Conservation (phyloP, 768 basidiomycete genomes). For the Pleurotus citrinopileatus region DNA sequence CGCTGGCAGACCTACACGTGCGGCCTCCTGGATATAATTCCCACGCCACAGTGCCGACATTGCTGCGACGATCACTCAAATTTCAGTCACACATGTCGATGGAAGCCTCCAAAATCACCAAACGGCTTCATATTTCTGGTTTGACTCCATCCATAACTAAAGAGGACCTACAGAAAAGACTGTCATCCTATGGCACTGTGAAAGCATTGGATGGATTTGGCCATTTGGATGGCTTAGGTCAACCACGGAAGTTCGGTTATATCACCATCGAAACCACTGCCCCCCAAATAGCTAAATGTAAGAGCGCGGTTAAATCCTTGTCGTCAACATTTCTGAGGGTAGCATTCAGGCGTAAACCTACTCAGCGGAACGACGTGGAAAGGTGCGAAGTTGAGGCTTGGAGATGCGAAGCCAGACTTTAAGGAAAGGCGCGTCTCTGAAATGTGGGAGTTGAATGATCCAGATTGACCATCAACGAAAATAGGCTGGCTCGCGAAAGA, state of each 20-base stretch:
- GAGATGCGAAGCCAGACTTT: conserved; percentile 80
- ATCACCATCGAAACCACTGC: conserved; percentile 67
- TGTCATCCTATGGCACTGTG: conserved; percentile 68
- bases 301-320: conserved; percentile 17
- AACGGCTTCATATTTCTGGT: conserved; percentile 58
- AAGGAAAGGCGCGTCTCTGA: conserved; percentile 48
- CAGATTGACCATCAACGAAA: conserved; percentile 21
- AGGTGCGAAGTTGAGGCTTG: conserved; percentile 79
- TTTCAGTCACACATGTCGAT: background rate
- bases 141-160: conserved; percentile 62
- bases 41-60: too few species aligned
- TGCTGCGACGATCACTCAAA: too few species aligned
- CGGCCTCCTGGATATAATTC: too few species aligned
- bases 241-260: conserved; percentile 70
- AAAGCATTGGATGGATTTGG: conserved; percentile 71
- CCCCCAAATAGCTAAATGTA: conserved; percentile 63
- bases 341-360: conserved; percentile 57
- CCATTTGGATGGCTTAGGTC: conserved; percentile 56
- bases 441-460: conserved; percentile 1
- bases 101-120: conserved; percentile 1
- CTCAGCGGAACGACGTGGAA: conserved; percentile 86
- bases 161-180: conserved; percentile 53
- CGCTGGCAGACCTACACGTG: too few species aligned
- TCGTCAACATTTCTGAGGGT: conserved; percentile 7
- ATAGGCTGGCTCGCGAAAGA: conserved; percentile 35